phyloP scores from a whole-genome alignment of 495 filamentous ascomycete species.

The Xylaria flabelliformis region DNA sequence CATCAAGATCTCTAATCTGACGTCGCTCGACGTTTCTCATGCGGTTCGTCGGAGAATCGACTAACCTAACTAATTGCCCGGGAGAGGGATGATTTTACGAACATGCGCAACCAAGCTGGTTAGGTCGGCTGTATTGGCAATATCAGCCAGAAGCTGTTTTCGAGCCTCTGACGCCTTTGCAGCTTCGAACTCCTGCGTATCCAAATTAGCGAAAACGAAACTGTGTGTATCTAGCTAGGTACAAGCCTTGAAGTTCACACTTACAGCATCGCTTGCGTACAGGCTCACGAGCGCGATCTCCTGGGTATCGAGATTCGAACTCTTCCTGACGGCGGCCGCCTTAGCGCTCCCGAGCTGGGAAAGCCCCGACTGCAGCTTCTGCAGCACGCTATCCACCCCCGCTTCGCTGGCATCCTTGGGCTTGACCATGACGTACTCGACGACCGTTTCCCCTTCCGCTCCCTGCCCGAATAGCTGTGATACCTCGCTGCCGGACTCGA shows the following conservation, averaged over 20 bases:
- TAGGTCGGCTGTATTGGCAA: neutral
- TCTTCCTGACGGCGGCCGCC: conserved; percentile 2
- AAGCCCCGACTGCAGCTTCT: conserved; percentile 12
- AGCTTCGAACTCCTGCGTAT: conserved; percentile 12
- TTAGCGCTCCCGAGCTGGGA: neutral
- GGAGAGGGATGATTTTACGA: neutral
- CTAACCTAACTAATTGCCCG: neutral
- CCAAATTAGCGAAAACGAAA: neutral
- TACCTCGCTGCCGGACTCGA: neutral
- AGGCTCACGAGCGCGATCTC: conserved; percentile 13
- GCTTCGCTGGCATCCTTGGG: conserved; percentile 5
- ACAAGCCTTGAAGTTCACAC: too few relatives aligned
- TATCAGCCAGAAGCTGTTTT: conserved; percentile 7
- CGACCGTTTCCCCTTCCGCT: neutral
- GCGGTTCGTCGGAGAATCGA: neutral
- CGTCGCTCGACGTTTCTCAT: neutral
- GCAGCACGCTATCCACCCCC: neutral
- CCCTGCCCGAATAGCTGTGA: neutral
- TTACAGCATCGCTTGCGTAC: conserved; percentile 23
- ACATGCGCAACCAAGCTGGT: conserved; percentile 20
- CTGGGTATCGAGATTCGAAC: neutral
- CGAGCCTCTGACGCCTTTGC: neutral
- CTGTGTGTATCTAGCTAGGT: neutral
- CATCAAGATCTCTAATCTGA: neutral
- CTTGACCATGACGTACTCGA: conserved; percentile 20